These are phyloP conservation scores for Psidium friedrichsthalianum DNA, from an alignment of 345 rosid species.

Conservation along the genomic window DNA sequence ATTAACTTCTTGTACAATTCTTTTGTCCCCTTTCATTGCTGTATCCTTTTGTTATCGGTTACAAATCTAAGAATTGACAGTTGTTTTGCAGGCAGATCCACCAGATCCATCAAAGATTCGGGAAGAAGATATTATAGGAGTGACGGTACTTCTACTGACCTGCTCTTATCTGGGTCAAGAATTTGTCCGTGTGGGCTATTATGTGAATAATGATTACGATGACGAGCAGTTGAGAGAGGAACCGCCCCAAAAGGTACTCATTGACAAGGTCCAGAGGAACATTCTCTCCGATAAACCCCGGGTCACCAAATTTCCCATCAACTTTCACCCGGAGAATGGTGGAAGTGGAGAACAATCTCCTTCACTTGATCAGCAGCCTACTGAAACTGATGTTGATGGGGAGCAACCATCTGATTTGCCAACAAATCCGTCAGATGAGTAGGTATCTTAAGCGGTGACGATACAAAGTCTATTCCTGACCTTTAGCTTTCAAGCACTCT, in stretches of 20 bases:
- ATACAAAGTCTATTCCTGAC: not conserved
- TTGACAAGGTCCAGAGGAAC: constrained; percentile 75
- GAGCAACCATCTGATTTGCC: constrained; percentile 18
- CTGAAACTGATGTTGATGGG: constrained; percentile 21
- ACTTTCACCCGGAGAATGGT: constrained; percentile 69
- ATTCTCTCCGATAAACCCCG: constrained; percentile 84
- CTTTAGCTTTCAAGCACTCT: not conserved
- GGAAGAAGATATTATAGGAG: constrained; percentile 84
- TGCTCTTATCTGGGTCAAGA: constrained; percentile 88
- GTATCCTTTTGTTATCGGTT: not conserved
- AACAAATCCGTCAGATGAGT: constrained; percentile 14
- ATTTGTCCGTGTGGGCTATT: constrained; percentile 79
- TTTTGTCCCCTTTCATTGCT: not conserved
- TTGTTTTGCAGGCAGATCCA: constrained; percentile 57
- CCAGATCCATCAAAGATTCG: constrained; percentile 86
- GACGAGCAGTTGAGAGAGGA: constrained; percentile 88
- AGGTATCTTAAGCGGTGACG: constrained; percentile 7
- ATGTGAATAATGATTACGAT: constrained; percentile 84
- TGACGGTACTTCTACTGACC: constrained; percentile 70
- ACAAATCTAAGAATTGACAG: not conserved
- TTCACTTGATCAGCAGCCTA: constrained; percentile 27
- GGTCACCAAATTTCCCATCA: constrained; percentile 90
- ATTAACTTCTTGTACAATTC: not conserved
- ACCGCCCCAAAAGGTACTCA: constrained; percentile 68
- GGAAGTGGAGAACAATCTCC: constrained; percentile 25